Evolutionary conservation across 371 early-diverging fungal species (phyloP).

Genomic region (Mucor piriformis): DNA sequence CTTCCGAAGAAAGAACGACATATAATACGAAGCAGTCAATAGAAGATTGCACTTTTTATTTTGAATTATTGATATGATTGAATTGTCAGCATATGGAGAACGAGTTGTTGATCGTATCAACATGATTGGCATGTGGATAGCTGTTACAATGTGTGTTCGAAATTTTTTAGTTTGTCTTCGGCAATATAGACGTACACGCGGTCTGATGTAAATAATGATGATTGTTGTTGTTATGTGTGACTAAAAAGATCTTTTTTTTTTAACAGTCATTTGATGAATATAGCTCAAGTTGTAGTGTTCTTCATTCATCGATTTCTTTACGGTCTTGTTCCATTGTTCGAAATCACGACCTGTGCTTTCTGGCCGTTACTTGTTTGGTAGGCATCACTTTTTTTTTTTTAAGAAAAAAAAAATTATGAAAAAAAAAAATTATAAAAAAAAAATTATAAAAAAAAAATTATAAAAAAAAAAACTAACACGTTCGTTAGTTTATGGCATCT

Average conservation of each 20-base stretch:
- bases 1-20: too few species aligned
- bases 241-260: neutral
- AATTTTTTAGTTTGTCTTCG: conserved; percentile 43
- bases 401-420: too few species aligned
- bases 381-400: conserved; percentile 7
- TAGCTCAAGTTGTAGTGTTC: conserved; percentile 42
- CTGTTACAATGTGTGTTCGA: conserved; percentile 36
- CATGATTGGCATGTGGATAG: conserved; percentile 52
- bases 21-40: too few species aligned
- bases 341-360: conserved; percentile 41
- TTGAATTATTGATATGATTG: too few species aligned
- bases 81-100: conserved; percentile 38
- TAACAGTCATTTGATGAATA: conserved; percentile 44
- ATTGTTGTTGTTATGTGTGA: neutral
- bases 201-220: conserved; percentile 38
- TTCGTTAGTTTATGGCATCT: conserved; percentile 23
- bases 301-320: conserved; percentile 45
- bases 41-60: too few species aligned
- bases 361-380: conserved; percentile 53
- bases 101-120: conserved; percentile 47
- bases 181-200: conserved; percentile 46
- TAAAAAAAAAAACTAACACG: neutral
- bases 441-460: too few species aligned
- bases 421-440: too few species aligned
- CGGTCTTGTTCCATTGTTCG: conserved; percentile 50